phyloP scores from a whole-genome alignment of 371 early-diverging fungal genomes.

The Apophysomyces ossiformis region DNA sequence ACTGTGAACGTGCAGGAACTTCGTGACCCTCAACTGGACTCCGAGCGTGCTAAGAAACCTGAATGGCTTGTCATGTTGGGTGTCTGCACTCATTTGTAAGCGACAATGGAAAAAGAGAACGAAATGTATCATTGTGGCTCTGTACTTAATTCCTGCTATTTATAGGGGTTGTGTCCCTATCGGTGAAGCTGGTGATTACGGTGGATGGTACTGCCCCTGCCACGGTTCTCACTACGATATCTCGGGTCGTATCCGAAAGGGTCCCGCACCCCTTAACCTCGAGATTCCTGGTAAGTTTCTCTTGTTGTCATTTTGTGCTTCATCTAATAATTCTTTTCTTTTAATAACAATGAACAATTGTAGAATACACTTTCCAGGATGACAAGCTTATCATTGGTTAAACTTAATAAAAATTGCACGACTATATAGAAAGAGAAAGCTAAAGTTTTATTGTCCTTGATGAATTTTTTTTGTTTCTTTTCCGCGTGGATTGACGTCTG shows the following conservation, averaged over 20 bases:
- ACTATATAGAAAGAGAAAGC: neutral
- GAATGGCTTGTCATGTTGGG: conserved; percentile 97
- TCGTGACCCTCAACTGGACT: conserved; percentile 90
- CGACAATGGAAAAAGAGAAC: neutral
- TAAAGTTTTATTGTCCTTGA: neutral
- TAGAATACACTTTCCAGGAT: conserved; percentile 42
- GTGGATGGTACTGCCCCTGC: conserved; percentile 99
- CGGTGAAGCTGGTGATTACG: conserved; percentile 95
- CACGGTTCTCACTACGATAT: conserved; percentile 96
- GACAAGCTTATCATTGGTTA: conserved; percentile 50
- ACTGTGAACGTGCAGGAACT: conserved; percentile 73
- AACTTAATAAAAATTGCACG: neutral
- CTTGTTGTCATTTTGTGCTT: neutral
- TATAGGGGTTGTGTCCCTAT: conserved; percentile 94
- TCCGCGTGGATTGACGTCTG: neutral
- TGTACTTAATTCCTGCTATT: neutral
- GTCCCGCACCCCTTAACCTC: conserved; percentile 96
- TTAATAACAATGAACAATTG: neutral
- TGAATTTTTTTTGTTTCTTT: too few relatives aligned
- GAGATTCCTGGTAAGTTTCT: conserved; percentile 78
- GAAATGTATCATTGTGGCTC: neutral
- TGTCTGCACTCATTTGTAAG: conserved; percentile 93
- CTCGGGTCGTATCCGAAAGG: conserved; percentile 94
- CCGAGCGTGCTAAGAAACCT: conserved; percentile 86
- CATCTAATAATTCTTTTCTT: neutral